Base-by-base conservation (phyloP, 345 rosid species). In the Orychophragmus violaceus region DNA sequence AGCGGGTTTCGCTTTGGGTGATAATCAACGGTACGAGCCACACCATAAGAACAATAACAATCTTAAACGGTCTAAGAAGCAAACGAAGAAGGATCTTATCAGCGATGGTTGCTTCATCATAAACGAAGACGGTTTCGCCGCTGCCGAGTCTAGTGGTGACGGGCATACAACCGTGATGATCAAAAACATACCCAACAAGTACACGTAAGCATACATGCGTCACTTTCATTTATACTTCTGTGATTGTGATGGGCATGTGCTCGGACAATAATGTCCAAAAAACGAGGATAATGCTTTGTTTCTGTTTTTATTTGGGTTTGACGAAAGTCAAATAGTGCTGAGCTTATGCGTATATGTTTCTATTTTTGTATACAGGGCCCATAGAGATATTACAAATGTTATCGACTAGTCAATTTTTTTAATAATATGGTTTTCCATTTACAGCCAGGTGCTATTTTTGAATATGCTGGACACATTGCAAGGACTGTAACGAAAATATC, bases 101-200 rank as follows among this genome's bases (percentile, higher is more conserved):
- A 92, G 83, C 58, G 97, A 87, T 51, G 36, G 66, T 58, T 82
- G 87, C 10, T 93, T 88, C 68, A 70, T 79, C 3, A 82, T 93
- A 44, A 81, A 72, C 30, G 96, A 80, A 55, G 83, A 81, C 12
- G 78, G 72, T 6, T 30, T 44, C 0, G 7, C 3, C 45, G 37
- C 72, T 77, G 80, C 33, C 48, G 95, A 86, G 66, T 11, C 44
- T 10, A 32, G 23, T 3, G 79, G 59, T 67, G 96, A 94, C 51
- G 68, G 70, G 6, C 82, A 97, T 50, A 90, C 99, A 74, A 88
- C 99, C 45, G 84, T 94, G 39, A 94, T 94, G 99, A 85, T 94
- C 78, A 94, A 85, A 84, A 94, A 94, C 95, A 90, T 94, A 18
- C 99, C 99, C 28, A 94, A 90, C 76, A 94, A 88, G 78, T 90